These are phyloP conservation scores for Chytriomyces sp. DNA, from an alignment of 192 early-diverging fungal genomes.

Conservation along the genomic window DNA sequence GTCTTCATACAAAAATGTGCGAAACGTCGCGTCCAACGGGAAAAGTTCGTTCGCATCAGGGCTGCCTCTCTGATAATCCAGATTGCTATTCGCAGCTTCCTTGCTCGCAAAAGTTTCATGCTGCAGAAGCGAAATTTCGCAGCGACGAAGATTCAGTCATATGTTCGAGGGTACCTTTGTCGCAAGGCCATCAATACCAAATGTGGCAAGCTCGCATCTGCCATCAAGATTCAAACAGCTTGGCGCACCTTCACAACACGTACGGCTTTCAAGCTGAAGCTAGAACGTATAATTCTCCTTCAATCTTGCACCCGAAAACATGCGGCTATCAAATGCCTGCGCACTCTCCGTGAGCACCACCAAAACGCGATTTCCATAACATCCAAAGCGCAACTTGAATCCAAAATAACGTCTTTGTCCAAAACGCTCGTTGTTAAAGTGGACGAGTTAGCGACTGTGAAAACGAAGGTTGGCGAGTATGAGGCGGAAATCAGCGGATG, in stretches of 20 bases:
- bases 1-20: constrained; percentile 87
- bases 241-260: no score
- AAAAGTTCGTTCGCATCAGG: constrained; percentile 43
- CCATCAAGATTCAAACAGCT: constrained; percentile 79
- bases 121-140: neutral
- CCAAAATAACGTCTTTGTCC: neutral
- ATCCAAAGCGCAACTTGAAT: neutral
- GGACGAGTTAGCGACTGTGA: constrained; percentile 24
- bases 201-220: no score
- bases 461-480: constrained; percentile 55
- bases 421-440: neutral
- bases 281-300: no score
- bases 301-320: no score
- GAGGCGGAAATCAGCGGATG: constrained; percentile 66
- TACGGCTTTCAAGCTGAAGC: no score
- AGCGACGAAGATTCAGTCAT: no score
- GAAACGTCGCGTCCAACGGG: constrained; percentile 63
- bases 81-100: constrained; percentile 8
- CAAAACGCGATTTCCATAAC: neutral
- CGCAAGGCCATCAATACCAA: no score
- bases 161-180: no score
- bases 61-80: constrained; percentile 66
- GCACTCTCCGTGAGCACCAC: neutral
- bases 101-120: neutral
- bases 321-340: no score